Conservation (phyloP, 805 yeast genomes). For the Hermanozyma aechmeae region DNA sequence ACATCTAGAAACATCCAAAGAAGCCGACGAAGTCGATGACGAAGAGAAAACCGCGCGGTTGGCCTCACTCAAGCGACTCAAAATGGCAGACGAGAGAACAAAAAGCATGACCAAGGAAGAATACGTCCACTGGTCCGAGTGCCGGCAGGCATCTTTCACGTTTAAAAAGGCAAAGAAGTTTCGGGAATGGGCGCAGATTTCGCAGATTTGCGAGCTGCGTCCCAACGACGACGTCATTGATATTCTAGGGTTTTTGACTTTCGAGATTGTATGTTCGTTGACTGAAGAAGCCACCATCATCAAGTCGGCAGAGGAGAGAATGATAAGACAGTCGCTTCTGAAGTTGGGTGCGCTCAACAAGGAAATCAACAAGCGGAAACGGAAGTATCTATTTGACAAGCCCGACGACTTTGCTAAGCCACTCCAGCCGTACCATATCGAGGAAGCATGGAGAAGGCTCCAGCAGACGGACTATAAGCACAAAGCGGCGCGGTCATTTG, state of each 20-base stretch:
- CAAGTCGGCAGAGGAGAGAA: conserved; percentile 55
- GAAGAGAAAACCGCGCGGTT: conserved; percentile 84
- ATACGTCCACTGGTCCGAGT: conserved; percentile 98
- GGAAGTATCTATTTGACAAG: conserved; percentile 68
- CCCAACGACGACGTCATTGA: conserved; percentile 97
- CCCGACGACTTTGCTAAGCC: conserved; percentile 82
- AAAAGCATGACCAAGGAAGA: conserved; percentile 92
- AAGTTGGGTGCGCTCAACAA: conserved; percentile 8
- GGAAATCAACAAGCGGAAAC: conserved; percentile 22
- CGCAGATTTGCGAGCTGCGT: conserved; percentile 75
- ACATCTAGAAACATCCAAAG: conserved; percentile 63
- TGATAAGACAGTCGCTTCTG: conserved; percentile 14
- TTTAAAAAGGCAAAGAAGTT: conserved; percentile 90
- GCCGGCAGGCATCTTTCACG: conserved; percentile 95
- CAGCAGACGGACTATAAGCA: conserved; percentile 51
- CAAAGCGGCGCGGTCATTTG: conserved; percentile 59
- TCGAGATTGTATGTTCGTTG: conserved; percentile 90
- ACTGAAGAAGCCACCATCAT: conserved; percentile 87
- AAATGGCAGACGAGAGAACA: conserved; percentile 91
- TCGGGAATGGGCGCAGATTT: conserved; percentile 91
- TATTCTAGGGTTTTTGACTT: conserved; percentile 88
- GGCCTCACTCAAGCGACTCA: conserved; percentile 81
- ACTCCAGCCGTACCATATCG: conserved; percentile 67
- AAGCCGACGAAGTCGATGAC: conserved; percentile 59
- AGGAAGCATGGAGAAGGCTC: conserved; percentile 80